These are phyloP conservation scores for Termitomyces eurrhizus DNA, from an alignment of 768 basidiomycete genomes.

Conservation along the genomic window DNA sequence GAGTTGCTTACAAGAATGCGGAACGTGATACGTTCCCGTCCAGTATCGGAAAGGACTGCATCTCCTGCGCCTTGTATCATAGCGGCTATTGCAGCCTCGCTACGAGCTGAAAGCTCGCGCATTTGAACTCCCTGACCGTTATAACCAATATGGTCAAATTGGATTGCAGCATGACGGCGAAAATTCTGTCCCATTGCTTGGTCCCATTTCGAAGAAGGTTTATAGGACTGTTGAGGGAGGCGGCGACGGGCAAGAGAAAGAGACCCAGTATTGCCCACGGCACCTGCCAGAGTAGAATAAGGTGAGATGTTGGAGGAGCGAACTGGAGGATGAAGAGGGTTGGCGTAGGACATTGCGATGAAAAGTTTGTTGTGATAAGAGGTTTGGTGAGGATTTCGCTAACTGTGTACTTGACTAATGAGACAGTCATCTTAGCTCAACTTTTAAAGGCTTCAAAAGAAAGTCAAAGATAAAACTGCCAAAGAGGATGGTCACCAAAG, in stretches of 20 bases:
- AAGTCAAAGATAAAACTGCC: neutral
- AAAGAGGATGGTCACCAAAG: neutral
- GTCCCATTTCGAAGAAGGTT: constrained; percentile 22
- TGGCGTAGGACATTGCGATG: constrained; percentile 35
- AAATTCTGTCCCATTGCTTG: constrained; percentile 18
- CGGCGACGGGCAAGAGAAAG: constrained; percentile 23
- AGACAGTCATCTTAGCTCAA: neutral
- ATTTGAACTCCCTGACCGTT: constrained; percentile 41
- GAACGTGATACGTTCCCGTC: constrained; percentile 31
- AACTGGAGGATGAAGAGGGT: constrained; percentile 42
- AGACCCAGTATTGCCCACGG: constrained; percentile 15
- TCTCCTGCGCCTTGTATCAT: constrained; percentile 40
- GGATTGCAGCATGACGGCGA: constrained; percentile 25
- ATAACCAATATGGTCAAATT: constrained; percentile 41
- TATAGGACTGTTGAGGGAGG: constrained; percentile 30
- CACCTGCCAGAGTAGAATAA: constrained; percentile 26
- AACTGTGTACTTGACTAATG: neutral
- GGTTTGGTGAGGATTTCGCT: neutral
- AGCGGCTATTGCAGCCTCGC: constrained; percentile 27
- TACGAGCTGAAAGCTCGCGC: constrained; percentile 37
- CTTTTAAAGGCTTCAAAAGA: neutral
- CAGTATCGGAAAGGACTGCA: constrained; percentile 32
- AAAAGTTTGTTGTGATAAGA: neutral
- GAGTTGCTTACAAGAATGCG: constrained; percentile 31
- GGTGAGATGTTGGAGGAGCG: constrained; percentile 20